phyloP scores from a whole-genome alignment of 192 early-diverging fungal genomes.

The Lobosporangium transversale region DNA sequence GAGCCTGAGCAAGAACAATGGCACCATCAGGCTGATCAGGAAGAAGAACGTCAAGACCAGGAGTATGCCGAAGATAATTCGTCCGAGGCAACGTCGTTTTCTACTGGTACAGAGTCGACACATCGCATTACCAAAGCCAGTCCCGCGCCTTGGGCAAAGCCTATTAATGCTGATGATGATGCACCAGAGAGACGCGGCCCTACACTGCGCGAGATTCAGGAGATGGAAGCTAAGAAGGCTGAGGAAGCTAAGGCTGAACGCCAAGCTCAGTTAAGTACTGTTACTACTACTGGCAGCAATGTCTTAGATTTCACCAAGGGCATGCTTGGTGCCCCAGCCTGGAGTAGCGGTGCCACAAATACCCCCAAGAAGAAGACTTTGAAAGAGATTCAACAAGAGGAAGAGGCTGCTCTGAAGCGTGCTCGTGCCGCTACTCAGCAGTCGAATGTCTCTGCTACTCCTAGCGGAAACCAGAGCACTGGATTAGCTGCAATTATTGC shows the following conservation, averaged over 20 bases:
- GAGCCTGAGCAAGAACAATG: neutral
- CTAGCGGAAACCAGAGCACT: conserved; percentile 3
- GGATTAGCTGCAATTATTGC: conserved; percentile 33
- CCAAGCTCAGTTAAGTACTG: conserved; percentile 34
- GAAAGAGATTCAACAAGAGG: conserved; percentile 66
- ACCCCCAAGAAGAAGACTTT: conserved; percentile 65
- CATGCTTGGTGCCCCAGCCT: conserved; percentile 25
- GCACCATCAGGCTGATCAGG: neutral
- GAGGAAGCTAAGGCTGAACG: conserved; percentile 50
- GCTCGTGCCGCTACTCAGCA: conserved; percentile 50
- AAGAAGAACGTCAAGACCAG: neutral
- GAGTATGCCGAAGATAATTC: conserved; percentile 13
- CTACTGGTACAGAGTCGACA: neutral
- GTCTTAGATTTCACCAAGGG: conserved; percentile 23
- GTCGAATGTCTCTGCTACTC: neutral
- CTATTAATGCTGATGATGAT: conserved; percentile 30
- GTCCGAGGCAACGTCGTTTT: conserved; percentile 5
- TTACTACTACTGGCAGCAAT: conserved; percentile 8
- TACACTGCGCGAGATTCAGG: conserved; percentile 71
- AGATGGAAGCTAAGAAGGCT: conserved; percentile 64
- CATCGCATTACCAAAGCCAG: conserved; percentile 27
- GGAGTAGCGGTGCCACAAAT: conserved; percentile 44
- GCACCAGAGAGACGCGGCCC: conserved; percentile 49
- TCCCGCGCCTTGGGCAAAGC: conserved; percentile 54
- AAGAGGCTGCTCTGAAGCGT: conserved; percentile 61